phyloP scores from a whole-genome alignment of 495 filamentous ascomycete species.

The Thozetella sp. region DNA sequence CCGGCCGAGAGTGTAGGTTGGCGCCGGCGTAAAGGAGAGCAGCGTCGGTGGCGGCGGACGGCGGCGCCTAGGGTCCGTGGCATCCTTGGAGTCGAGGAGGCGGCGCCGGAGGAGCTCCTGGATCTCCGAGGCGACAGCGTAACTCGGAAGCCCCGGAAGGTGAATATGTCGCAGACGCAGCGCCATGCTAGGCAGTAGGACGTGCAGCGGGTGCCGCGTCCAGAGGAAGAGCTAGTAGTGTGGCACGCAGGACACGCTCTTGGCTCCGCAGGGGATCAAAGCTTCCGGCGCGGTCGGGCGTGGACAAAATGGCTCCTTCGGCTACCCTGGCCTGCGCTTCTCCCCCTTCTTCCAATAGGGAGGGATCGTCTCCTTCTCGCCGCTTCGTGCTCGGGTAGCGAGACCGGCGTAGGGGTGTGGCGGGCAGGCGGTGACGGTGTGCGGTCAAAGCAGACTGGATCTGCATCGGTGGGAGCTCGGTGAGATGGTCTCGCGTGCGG shows the following conservation, averaged over 20 bases:
- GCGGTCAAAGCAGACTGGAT: neutral
- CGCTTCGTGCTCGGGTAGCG: too few relatives aligned
- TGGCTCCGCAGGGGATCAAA: too few relatives aligned
- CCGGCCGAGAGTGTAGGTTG: slow-evolving; percentile 89
- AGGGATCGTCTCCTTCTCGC: too few relatives aligned
- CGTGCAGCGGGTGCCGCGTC: neutral
- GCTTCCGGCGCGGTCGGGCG: neutral
- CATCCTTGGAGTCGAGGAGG: slow-evolving; percentile 32
- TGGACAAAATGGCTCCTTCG: too few relatives aligned
- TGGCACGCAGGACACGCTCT: too few relatives aligned
- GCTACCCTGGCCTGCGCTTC: too few relatives aligned
- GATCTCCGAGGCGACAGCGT: slow-evolving; percentile 36
- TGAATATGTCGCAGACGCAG: slow-evolving; percentile 71
- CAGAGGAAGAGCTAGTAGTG: neutral
- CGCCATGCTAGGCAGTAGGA: neutral
- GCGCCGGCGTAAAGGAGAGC: slow-evolving; percentile 80
- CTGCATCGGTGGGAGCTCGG: neutral
- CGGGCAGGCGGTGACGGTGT: too few relatives aligned
- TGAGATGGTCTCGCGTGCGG: too few relatives aligned
- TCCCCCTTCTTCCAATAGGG: too few relatives aligned
- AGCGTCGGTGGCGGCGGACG: slow-evolving; percentile 65
- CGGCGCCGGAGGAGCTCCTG: slow-evolving; percentile 38
- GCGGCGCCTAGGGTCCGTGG: slow-evolving; percentile 15
- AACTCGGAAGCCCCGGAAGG: slow-evolving; percentile 48
- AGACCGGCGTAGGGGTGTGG: too few relatives aligned